Percentiles rank a stretch among this genome's conserved stretches.
Evolutionary conservation across 2,329 filamentous ascomycete genomes (phyloP).

Genomic region (Akanthomyces lecanii): DNA sequence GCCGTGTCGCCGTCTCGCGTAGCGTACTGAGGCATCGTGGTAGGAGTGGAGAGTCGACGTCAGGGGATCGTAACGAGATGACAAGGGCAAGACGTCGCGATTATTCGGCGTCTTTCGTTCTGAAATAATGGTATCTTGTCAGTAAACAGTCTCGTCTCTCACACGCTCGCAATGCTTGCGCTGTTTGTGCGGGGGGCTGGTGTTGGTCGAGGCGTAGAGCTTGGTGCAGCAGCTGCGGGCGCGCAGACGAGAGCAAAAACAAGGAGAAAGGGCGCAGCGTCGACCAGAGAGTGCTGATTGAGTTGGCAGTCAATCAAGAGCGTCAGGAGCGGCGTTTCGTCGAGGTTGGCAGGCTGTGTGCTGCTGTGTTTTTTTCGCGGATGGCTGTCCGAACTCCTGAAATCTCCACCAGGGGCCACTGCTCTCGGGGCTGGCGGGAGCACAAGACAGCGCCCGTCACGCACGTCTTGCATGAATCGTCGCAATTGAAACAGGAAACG

Average conservation of each 20-base stretch:
- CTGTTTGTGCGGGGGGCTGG: constrained; percentile 7
- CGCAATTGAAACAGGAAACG: constrained; percentile 11
- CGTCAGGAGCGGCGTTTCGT: background rate
- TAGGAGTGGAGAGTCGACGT: constrained; percentile 17
- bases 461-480: constrained; percentile 10
- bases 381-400: constrained; percentile 16
- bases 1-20: constrained; percentile 64
- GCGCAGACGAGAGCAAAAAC: background rate
- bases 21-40: constrained; percentile 61
- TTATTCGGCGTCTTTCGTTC: constrained; percentile 3
- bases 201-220: constrained; percentile 1
- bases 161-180: background rate
- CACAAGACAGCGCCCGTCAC: constrained; percentile 8
- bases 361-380: constrained; percentile 9
- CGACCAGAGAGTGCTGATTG: background rate
- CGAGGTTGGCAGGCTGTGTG: background rate
- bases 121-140: background rate
- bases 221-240: background rate
- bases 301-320: background rate
- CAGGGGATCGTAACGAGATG: constrained; percentile 17
- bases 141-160: background rate
- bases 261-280: background rate
- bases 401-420: constrained; percentile 12
- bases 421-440: constrained; percentile 9
- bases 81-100: constrained; percentile 14